These are phyloP conservation scores for Picochlorum sp. DNA, from an alignment of 139 green algal species.

Conservation along the genomic window DNA sequence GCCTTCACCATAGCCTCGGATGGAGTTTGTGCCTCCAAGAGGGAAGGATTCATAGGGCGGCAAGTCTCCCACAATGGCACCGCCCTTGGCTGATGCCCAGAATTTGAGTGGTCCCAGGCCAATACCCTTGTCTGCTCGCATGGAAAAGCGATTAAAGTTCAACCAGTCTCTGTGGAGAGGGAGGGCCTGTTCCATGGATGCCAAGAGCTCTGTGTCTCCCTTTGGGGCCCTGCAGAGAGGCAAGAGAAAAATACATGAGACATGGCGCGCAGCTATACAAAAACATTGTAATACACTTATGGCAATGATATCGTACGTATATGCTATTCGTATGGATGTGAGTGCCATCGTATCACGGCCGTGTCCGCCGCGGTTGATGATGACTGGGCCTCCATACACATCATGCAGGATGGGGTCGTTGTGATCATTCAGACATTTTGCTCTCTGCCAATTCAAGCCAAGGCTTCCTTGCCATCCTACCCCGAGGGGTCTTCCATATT, in stretches of 20 bases:
- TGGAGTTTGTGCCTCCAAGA: conserved; percentile 85
- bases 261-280: too few species aligned
- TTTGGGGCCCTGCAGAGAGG: conserved; percentile 12
- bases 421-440: conserved; percentile 64
- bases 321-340: conserved; percentile 42
- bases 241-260: too few species aligned
- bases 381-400: conserved; percentile 74
- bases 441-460: conserved; percentile 34
- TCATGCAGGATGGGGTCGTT: conserved; percentile 52
- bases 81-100: conserved; percentile 44
- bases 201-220: conserved; percentile 43
- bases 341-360: conserved; percentile 59
- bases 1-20: conserved; percentile 83
- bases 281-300: too few species aligned
- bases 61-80: conserved; percentile 76
- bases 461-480: conserved; percentile 28
- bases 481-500: conserved; percentile 70
- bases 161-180: conserved; percentile 69
- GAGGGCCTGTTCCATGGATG: conserved; percentile 64
- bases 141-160: conserved; percentile 61
- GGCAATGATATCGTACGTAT: conserved; percentile 34
- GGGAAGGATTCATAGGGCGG: conserved; percentile 96
- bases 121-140: conserved; percentile 51
- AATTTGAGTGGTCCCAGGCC: conserved; percentile 38
- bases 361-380: conserved; percentile 44